Base-by-base conservation (phyloP, 108 stramenopile genomes). In the Nitzschia sp. region DNA sequence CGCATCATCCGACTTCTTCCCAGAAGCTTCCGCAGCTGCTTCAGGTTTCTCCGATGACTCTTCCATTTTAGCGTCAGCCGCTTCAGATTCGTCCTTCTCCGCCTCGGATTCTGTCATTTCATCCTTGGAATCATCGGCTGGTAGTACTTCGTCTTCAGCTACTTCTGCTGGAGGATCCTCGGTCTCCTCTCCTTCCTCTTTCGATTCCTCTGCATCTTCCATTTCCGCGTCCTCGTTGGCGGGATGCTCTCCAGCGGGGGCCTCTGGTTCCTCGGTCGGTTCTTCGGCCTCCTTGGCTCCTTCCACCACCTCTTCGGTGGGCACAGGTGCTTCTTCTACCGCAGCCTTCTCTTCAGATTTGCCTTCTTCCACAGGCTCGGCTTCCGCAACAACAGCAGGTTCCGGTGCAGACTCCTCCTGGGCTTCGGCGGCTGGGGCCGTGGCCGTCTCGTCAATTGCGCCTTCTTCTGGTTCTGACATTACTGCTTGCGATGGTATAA, bases 241-340 rank as follows among this genome's bases (percentile, higher is more conserved):
- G 15, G 29, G 1, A 27, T 46, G 19, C 15, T 0, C 23, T 19
- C 0, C 63, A 15, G 53, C 46, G 17, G 23, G 17, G 8, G 63
- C 33, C 51, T 9, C 36, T 23, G 46, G 46, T 26, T 45, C 23
- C 9, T 46, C 46, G 9, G 9, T 19, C 15, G 28, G 33, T 26
- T 23, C 28, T 25, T 18, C 65, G 9, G 47, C 26, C 4, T 18
- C 6, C 15, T 5, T 54, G 1, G 19, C n/a, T 46, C 21, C 62
- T 25, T 25, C 35, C 31, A 17, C 65, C 17, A 0, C 29, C 17
- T 66, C 65, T 66, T 53, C 51, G 15, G 48, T 49, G 29, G 29
- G 18, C 26, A 21, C 51, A 24, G 17, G 19, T 54, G 21, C 51
- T 19, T 47, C 13, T 32, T n/a, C 19, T 53, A 24, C 30, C 9